Evolutionary conservation across 1,139 yeast species (phyloP), one percentile per base, ranked within the genome.

Genomic region (Taiozyma sp.): DNA sequence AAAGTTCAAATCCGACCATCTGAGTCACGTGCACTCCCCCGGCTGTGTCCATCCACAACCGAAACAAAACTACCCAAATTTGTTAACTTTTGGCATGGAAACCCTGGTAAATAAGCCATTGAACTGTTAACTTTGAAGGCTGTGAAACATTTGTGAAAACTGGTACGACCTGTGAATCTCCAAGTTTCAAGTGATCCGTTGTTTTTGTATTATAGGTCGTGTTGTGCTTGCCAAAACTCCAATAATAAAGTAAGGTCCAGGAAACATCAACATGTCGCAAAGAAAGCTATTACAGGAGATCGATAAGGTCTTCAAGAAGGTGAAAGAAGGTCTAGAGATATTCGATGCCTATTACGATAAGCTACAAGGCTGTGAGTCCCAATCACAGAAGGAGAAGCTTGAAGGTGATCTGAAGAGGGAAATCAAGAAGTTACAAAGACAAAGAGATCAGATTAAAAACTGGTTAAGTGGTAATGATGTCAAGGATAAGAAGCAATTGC

Each of bases 391-490:
- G 72, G 99, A 95, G 66, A 93, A 93, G 69, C 77, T 93, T 54
- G 99, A 95, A 68, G 81, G 84, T 60, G 99, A 93, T 65, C 73
- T 95, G 67, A 95, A 95, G 74, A 87, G 95, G 62, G 99, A 95
- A 68, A 93, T 95, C 68, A 95, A 95, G 70, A 91, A 90, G 69
- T 76, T 95, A 50, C 99, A 95, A 68, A 81, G 97, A 64, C 83
- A 87, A 64, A 80, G 99, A 67, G 99, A 95, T 69, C 98, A 91
- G 70, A 88, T 95, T 59, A 95, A 95, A 69, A 86, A 88, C 51
- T 95, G 99, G 99, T 74, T 91, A 65, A 82, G 95, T 45, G 95
- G 95, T 61, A 86, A 85, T 62, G 96, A 95, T 56, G 91, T 91
- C 49, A 91, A 95, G 68, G 95, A 93, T 64, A 95, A 90, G 71